phyloP scores from a whole-genome alignment of 768 basidiomycete species.

The Amanita rubescens region DNA sequence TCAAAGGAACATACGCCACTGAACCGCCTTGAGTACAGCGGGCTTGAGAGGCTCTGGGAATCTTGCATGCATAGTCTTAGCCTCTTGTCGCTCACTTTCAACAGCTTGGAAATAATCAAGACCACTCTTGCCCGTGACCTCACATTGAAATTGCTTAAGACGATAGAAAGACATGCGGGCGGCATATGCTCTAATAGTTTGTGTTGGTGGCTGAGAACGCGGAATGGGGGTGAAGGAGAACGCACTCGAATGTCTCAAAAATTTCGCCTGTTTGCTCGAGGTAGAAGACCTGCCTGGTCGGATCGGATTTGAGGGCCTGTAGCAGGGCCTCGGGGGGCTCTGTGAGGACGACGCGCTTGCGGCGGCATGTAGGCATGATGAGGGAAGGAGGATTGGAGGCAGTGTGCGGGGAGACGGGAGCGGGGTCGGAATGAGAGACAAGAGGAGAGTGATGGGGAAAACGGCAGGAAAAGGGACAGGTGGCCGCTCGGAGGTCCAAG shows the following conservation, averaged over 20 bases:
- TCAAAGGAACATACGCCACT: conserved; percentile 74
- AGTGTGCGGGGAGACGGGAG: conserved; percentile 12
- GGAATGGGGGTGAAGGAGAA: conserved; percentile 18
- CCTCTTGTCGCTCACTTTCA: conserved; percentile 86
- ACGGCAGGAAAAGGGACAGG: conserved; percentile 56
- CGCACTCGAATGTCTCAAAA: conserved; percentile 94
- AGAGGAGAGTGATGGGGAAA: conserved; percentile 40
- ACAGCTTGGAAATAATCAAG: conserved; percentile 93
- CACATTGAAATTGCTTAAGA: conserved; percentile 93
- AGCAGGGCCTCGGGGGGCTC: conserved; percentile 70
- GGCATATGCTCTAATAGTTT: conserved; percentile 56
- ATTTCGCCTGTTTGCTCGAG: conserved; percentile 95
- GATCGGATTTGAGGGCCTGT: conserved; percentile 54
- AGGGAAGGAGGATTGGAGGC: conserved; percentile 11
- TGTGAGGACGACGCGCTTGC: conserved; percentile 85
- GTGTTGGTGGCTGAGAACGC: conserved; percentile 13
- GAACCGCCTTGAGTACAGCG: conserved; percentile 84
- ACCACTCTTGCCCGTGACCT: conserved; percentile 91
- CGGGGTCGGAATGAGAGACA: conserved; percentile 32
- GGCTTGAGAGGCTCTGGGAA: conserved; percentile 93
- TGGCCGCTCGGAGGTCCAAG: conserved; percentile 50
- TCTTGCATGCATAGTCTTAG: conserved; percentile 78
- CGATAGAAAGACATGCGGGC: conserved; percentile 93
- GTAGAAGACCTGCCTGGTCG: conserved; percentile 78
- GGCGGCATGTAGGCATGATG: conserved; percentile 80